Percentiles rank a stretch among this genome's conserved stretches.
Conservation (phyloP, 139 green algal species). For the Monoraphidium neglectum region DNA sequence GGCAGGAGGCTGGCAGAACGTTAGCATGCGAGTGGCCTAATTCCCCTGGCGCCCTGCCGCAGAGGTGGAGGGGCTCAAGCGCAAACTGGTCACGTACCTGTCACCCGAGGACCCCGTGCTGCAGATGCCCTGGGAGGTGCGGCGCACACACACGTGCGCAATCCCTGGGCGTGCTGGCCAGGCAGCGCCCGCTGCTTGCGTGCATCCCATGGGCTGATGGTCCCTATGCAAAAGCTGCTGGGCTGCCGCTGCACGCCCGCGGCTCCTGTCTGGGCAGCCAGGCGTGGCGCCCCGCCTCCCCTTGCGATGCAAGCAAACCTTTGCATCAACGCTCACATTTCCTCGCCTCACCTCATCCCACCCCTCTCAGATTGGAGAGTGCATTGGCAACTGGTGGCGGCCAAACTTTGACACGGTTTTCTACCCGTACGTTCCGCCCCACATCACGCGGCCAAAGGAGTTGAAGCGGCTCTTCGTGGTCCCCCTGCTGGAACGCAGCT, state of each 20-base stretch:
- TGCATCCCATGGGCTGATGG: too few relatives aligned
- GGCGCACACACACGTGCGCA: slow-evolving; percentile 4
- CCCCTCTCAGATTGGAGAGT: slow-evolving; percentile 62
- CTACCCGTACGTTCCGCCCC: slow-evolving; percentile 95
- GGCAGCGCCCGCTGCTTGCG: too few relatives aligned
- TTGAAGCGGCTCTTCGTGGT: slow-evolving; percentile 85
- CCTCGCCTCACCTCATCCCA: not conserved
- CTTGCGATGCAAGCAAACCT: not conserved
- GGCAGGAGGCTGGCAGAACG: too few relatives aligned
- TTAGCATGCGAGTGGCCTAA: not conserved
- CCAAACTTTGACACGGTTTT: slow-evolving; percentile 93
- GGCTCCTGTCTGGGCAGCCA: not conserved
- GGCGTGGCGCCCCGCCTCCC: not conserved
- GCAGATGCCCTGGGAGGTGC: slow-evolving; percentile 52
- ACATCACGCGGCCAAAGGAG: slow-evolving; percentile 97
- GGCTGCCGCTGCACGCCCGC: too few relatives aligned
- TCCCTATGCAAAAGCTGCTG: too few relatives aligned
- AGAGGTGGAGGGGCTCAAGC: slow-evolving; percentile 87
- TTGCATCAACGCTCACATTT: slow-evolving; percentile 8
- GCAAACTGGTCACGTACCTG: slow-evolving; percentile 85
- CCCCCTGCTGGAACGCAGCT: slow-evolving; percentile 84
- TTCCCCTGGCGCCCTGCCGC: slow-evolving; percentile 14
- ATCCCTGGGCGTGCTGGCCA: too few relatives aligned
- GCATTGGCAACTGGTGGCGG: slow-evolving; percentile 71
- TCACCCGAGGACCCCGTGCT: slow-evolving; percentile 59